Percentiles rank a stretch among this genome's conserved stretches.
phyloP scores from a whole-genome alignment of 495 filamentous ascomycete species.

The Bacidia rubella region DNA sequence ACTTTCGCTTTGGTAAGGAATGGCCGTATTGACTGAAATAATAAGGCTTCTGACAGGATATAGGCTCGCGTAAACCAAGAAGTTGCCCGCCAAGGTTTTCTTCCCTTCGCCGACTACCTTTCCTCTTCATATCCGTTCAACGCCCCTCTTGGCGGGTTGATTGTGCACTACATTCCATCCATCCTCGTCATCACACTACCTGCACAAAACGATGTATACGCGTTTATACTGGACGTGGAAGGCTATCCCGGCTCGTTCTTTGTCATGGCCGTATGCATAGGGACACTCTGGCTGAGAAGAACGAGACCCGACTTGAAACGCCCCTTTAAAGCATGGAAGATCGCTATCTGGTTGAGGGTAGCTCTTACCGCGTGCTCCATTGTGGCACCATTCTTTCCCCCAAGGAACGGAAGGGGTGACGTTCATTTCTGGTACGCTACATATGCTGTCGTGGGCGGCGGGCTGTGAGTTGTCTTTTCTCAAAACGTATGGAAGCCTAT shows the following conservation, averaged over 20 bases:
- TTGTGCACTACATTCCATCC: slow-evolving; percentile 56
- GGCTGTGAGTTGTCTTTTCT: slow-evolving; percentile 40
- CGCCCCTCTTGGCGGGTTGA: slow-evolving; percentile 50
- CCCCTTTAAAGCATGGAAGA: slow-evolving; percentile 57
- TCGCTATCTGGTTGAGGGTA: slow-evolving; percentile 36
- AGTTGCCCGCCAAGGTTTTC: slow-evolving; percentile 53
- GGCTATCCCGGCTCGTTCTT: slow-evolving; percentile 54
- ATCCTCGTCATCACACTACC: slow-evolving; percentile 45
- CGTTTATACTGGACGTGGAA: slow-evolving; percentile 61
- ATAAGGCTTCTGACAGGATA: slow-evolving; percentile 4
- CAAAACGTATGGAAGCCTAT: slow-evolving; percentile 10
- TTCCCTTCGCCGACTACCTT: slow-evolving; percentile 48
- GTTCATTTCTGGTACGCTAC: slow-evolving; percentile 55
- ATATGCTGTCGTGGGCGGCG: slow-evolving; percentile 58
- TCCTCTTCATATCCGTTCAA: slow-evolving; percentile 55
- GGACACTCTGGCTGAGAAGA: slow-evolving; percentile 47
- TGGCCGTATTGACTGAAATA: not conserved
- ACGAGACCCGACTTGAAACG: slow-evolving; percentile 45
- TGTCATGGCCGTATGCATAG: slow-evolving; percentile 42
- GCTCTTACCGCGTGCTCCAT: slow-evolving; percentile 33
- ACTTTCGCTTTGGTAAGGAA: slow-evolving; percentile 46
- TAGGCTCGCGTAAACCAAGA: slow-evolving; percentile 60
- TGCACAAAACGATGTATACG: slow-evolving; percentile 52
- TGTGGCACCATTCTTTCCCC: slow-evolving; percentile 41
- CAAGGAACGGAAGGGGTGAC: slow-evolving; percentile 33